phyloP scores from a whole-genome alignment of 2,329 filamentous ascomycete species.

The Pseudogymnoascus sp. region DNA sequence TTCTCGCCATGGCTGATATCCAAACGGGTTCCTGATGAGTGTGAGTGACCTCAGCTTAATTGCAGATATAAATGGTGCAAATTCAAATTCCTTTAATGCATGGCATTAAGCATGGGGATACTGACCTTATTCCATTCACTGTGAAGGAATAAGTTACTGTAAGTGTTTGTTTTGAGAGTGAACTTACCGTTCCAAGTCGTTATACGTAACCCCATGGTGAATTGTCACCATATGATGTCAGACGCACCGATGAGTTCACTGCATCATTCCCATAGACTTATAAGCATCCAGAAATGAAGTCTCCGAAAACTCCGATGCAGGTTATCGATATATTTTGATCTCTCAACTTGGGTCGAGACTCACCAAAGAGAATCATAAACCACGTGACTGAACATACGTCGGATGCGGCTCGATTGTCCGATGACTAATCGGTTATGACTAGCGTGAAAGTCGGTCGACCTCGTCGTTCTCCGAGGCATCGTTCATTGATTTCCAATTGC shows the following conservation, averaged over 20 bases:
- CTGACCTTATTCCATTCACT: conserved; percentile 73
- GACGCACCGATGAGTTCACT: not conserved
- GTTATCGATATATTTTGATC: not conserved
- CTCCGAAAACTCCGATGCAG: not conserved
- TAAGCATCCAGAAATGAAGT: not conserved
- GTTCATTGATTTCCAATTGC: conserved; percentile 5
- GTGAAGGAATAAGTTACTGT: conserved; percentile 15
- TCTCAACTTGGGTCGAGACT: not conserved
- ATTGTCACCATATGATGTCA: not conserved
- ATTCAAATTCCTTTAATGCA: not conserved
- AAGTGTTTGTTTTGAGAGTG: not conserved
- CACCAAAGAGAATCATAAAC: not conserved
- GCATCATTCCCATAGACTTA: not conserved
- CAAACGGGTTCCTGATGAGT: conserved; percentile 62
- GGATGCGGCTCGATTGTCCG: not conserved
- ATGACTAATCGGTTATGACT: conserved; percentile 4
- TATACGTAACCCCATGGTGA: conserved; percentile 63
- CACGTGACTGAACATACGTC: not conserved
- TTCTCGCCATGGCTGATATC: conserved; percentile 75
- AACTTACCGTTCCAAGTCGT: conserved; percentile 75
- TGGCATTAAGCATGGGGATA: not conserved
- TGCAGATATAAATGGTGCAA: not conserved
- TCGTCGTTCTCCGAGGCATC: conserved; percentile 1
- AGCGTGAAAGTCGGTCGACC: conserved; percentile 7
- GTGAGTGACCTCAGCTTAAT: not conserved